Conservation (phyloP, 345 rosid species). For the Laguncularia racemosa region DNA sequence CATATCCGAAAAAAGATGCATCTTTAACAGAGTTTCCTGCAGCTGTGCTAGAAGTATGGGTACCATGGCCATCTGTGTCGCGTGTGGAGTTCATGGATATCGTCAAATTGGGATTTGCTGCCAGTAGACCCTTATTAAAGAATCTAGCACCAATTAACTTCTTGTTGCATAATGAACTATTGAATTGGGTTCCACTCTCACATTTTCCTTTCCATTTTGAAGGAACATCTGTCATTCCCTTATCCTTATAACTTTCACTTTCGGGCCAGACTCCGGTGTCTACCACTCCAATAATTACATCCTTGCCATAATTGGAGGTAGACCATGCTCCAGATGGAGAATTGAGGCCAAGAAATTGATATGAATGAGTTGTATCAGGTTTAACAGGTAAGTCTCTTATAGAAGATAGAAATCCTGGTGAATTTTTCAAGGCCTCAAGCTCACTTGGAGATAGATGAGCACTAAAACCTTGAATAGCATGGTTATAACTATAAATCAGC, state of each 20-base stretch:
- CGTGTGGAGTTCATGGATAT: slow-evolving; percentile 42
- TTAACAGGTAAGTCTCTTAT: slow-evolving; percentile 24
- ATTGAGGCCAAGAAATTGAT: slow-evolving; percentile 24
- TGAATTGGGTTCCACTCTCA: slow-evolving; percentile 33
- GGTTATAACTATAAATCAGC: slow-evolving; percentile 28
- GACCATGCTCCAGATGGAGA: slow-evolving; percentile 30
- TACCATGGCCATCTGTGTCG: slow-evolving; percentile 46
- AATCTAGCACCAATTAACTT: slow-evolving; percentile 47
- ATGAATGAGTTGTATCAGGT: slow-evolving; percentile 36
- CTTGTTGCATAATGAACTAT: slow-evolving; percentile 39
- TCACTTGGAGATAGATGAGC: slow-evolving; percentile 28
- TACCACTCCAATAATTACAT: slow-evolving; percentile 34
- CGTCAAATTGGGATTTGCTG: slow-evolving; percentile 25
- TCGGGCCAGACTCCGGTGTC: slow-evolving; percentile 53
- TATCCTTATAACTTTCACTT: slow-evolving; percentile 29
- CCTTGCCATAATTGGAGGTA: slow-evolving; percentile 29
- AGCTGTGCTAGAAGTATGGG: slow-evolving; percentile 48
- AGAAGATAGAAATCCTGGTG: slow-evolving; percentile 32
- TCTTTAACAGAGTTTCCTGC: slow-evolving; percentile 30
- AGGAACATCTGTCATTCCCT: slow-evolving; percentile 30
- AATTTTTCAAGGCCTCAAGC: slow-evolving; percentile 25
- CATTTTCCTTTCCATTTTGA: slow-evolving; percentile 44
- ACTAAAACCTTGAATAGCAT: slow-evolving; percentile 40
- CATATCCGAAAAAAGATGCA: slow-evolving; percentile 41
- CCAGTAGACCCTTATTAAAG: slow-evolving; percentile 35